These are phyloP conservation scores for Pichia occidentalis DNA, from an alignment of 805 yeast species.

Conservation along the genomic window DNA sequence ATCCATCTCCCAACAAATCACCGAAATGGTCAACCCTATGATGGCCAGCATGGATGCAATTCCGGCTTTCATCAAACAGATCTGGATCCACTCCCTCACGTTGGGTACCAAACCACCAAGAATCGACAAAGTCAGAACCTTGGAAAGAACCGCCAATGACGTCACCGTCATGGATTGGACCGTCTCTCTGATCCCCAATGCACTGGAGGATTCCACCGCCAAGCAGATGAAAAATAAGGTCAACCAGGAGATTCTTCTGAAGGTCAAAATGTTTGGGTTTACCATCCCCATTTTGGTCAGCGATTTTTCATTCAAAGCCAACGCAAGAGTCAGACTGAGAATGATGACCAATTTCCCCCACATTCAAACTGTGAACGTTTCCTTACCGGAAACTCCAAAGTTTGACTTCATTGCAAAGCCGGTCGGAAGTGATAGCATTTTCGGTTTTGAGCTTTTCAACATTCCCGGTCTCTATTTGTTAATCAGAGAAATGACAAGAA, in stretches of 20 bases:
- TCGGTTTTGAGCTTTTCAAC: conserved; percentile 81
- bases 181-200: conserved; percentile 87
- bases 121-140: conserved; percentile 81
- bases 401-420: conserved; percentile 77
- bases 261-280: conserved; percentile 76
- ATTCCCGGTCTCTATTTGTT: conserved; percentile 83
- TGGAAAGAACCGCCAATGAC: conserved; percentile 84
- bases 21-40: conserved; percentile 78
- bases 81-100: conserved; percentile 86
- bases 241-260: conserved; percentile 73
- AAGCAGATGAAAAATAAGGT: conserved; percentile 81
- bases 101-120: conserved; percentile 95
- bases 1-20: conserved; percentile 73
- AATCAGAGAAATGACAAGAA: conserved; percentile 77
- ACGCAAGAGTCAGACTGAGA: conserved; percentile 74
- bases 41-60: conserved; percentile 61
- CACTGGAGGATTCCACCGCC: conserved; percentile 72
- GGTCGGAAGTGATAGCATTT: conserved; percentile 69
- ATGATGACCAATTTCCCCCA: conserved; percentile 92
- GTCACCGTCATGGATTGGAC: conserved; percentile 98
- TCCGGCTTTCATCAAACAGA: conserved; percentile 76
- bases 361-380: conserved; percentile 80
- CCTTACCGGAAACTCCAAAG: conserved; percentile 79
- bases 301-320: conserved; percentile 68
- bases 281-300: conserved; percentile 75